A percentile compares a stretch with the other conserved stretches of the same genome.
These are phyloP conservation scores for Ambrosiella cleistominuta DNA, from an alignment of 2,329 filamentous ascomycete genomes.

Conservation along the genomic window DNA sequence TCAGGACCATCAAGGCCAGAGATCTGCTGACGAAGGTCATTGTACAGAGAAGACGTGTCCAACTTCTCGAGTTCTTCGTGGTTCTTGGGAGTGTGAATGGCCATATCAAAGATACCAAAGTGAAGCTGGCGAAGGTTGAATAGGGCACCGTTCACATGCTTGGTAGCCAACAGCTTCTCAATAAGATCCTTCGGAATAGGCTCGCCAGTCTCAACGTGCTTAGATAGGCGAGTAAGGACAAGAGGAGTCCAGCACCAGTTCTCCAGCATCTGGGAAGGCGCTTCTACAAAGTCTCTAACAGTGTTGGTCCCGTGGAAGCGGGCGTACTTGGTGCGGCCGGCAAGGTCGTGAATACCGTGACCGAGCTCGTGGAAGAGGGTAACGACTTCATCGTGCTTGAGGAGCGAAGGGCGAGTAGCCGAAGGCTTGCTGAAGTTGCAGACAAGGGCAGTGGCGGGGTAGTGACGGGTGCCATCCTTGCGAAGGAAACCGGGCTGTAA, in stretches of 20 bases:
- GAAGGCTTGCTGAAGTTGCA: conserved; percentile 78
- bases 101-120: conserved; percentile 74
- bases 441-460: conserved; percentile 62
- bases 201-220: conserved; percentile 54
- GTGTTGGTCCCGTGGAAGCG: conserved; percentile 52
- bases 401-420: conserved; percentile 54
- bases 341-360: conserved; percentile 52
- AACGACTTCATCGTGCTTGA: conserved; percentile 70
- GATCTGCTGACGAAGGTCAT: conserved; percentile 54
- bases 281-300: conserved; percentile 53
- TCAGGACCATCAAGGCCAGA: conserved; percentile 59
- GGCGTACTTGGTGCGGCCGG: conserved; percentile 43
- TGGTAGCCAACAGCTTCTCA: conserved; percentile 54
- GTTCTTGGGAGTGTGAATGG: conserved; percentile 51
- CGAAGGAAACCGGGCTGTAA: conserved; percentile 54
- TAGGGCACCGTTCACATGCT: conserved; percentile 64
- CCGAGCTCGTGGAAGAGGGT: conserved; percentile 67
- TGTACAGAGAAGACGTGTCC: conserved; percentile 51
- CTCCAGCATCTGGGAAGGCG: conserved; percentile 56
- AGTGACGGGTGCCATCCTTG: conserved; percentile 50
- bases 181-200: conserved; percentile 60
- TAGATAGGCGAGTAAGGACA: conserved; percentile 48
- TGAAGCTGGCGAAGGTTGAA: conserved; percentile 65
- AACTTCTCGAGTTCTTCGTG: conserved; percentile 51
- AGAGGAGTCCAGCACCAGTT: conserved; percentile 58